phyloP scores from a whole-genome alignment of 2,329 filamentous ascomycete genomes.

The Cladosporium halotolerans region DNA sequence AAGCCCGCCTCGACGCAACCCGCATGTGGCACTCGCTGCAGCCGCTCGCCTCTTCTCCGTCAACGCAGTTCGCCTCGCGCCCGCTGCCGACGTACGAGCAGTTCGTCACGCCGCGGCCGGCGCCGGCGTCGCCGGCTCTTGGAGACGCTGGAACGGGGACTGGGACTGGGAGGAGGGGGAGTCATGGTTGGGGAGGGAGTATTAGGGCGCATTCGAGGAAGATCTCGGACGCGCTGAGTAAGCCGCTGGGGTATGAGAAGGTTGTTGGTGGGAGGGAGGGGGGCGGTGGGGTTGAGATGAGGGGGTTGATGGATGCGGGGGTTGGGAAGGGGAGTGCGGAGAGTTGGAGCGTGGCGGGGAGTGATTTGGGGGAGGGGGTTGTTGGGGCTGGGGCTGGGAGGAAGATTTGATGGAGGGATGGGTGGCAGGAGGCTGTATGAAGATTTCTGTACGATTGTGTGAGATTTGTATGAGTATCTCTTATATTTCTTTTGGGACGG shows the following conservation, averaged over 20 bases:
- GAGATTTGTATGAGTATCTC: conserved; percentile 1
- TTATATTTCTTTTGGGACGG: neutral
- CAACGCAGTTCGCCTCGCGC: conserved; percentile 23
- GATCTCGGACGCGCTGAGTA: conserved; percentile 15
- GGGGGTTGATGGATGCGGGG: conserved; percentile 15
- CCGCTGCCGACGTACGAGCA: conserved; percentile 21
- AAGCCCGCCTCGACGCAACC: conserved; percentile 24
- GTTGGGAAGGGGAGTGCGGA: conserved; percentile 16
- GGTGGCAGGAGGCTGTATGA: neutral
- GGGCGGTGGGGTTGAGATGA: conserved; percentile 17
- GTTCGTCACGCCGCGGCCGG: conserved; percentile 24
- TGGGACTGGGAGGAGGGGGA: neutral
- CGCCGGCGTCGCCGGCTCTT: neutral
- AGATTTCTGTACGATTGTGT: neutral
- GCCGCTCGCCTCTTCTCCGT: conserved; percentile 27
- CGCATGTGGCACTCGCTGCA: conserved; percentile 25
- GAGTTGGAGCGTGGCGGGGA: conserved; percentile 9
- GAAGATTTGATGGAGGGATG: neutral
- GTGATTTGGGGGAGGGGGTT: neutral
- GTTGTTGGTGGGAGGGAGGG: conserved; percentile 1
- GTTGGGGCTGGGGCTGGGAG: neutral
- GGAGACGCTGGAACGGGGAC: neutral
- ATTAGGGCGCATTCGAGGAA: conserved; percentile 17
- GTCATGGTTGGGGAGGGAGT: conserved; percentile 9
- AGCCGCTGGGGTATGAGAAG: conserved; percentile 14